A percentile compares a stretch with the other conserved stretches of the same genome.
These are phyloP conservation scores for Pugionium cornutum DNA, from an alignment of 345 rosid genomes.

Conservation along the genomic window DNA sequence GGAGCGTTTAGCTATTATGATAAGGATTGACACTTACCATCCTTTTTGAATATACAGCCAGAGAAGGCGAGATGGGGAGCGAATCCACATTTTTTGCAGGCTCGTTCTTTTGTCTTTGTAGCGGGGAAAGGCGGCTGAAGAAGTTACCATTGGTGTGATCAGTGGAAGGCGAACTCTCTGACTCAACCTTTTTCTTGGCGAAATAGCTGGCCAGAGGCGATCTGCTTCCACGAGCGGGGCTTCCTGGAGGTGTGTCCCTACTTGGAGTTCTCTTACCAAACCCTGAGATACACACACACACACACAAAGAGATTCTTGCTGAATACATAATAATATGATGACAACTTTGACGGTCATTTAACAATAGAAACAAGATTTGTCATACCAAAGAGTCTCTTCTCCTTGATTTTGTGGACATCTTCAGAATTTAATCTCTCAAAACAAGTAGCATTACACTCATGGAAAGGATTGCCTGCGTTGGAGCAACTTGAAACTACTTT, in stretches of 20 bases:
- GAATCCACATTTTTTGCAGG: slow-evolving; percentile 17
- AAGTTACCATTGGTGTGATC: slow-evolving; percentile 36
- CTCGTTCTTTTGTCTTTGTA: slow-evolving; percentile 25
- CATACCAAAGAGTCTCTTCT: slow-evolving; percentile 38
- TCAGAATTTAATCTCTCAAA: slow-evolving; percentile 24
- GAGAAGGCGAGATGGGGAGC: slow-evolving; percentile 32
- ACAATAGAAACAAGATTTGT: not conserved
- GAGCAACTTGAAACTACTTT: slow-evolving; percentile 35
- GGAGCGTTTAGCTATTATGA: not conserved
- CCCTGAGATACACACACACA: slow-evolving; percentile 7
- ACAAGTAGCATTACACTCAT: slow-evolving; percentile 35
- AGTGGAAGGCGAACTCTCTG: slow-evolving; percentile 30
- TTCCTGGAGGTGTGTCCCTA: slow-evolving; percentile 31
- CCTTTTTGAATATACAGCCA: slow-evolving; percentile 22
- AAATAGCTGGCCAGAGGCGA: slow-evolving; percentile 36
- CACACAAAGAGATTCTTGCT: no score
- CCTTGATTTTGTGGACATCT: slow-evolving; percentile 32
- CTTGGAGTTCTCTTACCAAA: slow-evolving; percentile 39
- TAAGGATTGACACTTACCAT: slow-evolving; percentile 21
- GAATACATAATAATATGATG: not conserved
- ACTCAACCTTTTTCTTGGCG: slow-evolving; percentile 36
- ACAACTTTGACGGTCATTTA: not conserved
- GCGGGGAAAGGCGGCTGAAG: slow-evolving; percentile 36
- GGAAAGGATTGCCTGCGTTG: slow-evolving; percentile 41
- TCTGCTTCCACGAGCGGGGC: slow-evolving; percentile 37